phyloP scores from a whole-genome alignment of 352 stramenopile genomes.

The Globisporangium cylindrosporum region DNA sequence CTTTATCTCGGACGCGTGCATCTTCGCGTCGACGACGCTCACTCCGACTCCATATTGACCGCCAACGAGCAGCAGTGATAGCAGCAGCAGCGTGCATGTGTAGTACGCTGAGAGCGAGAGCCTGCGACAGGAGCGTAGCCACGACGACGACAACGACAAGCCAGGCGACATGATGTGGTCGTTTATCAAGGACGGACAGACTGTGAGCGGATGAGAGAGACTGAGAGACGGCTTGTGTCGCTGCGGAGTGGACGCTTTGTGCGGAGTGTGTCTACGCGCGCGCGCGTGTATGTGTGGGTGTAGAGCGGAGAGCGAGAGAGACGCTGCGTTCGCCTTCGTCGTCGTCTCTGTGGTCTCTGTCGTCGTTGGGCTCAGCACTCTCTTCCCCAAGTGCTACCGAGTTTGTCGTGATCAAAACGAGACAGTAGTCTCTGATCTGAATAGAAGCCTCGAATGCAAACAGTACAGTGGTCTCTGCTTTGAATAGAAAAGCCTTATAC shows the following conservation, averaged over 20 bases:
- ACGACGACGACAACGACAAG: neutral
- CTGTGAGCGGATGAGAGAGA: neutral
- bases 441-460: neutral
- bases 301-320: neutral
- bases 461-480: too few relatives aligned
- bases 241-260: neutral
- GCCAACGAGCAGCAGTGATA: neutral
- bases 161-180: neutral
- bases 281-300: neutral
- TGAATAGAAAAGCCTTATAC: too few relatives aligned
- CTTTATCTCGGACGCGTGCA: constrained; percentile 66
- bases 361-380: neutral
- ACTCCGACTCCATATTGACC: neutral
- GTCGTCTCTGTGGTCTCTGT: neutral
- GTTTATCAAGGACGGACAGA: neutral
- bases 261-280: neutral
- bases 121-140: neutral
- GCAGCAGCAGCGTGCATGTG: neutral
- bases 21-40: constrained; percentile 23
- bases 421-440: neutral
- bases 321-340: neutral
- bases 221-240: neutral
- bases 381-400: neutral
- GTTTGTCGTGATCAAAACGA: neutral
- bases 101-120: neutral